These are phyloP conservation scores for Penicillium lagena DNA, from an alignment of 495 filamentous ascomycete species.

Conservation along the genomic window DNA sequence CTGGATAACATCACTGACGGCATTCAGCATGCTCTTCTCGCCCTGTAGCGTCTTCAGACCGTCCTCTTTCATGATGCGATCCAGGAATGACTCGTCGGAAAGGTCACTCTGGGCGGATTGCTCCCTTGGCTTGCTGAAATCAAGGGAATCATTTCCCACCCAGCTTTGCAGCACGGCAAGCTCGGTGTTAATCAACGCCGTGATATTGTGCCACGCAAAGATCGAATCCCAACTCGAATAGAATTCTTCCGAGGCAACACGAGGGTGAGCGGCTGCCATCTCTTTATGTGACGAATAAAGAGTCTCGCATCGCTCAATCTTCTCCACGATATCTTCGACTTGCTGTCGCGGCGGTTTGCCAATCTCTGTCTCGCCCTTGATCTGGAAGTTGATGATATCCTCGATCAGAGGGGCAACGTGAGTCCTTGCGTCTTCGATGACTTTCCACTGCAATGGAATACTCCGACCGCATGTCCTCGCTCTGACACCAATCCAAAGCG, in stretches of 20 bases:
- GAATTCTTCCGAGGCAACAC: constrained; percentile 67
- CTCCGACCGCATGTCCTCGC: constrained; percentile 77
- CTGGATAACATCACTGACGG: constrained; percentile 72
- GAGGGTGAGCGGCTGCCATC: constrained; percentile 63
- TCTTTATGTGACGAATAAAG: constrained; percentile 75
- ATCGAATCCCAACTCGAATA: constrained; percentile 76
- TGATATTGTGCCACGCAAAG: constrained; percentile 95
- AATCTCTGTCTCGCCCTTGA: constrained; percentile 87
- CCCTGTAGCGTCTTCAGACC: constrained; percentile 87
- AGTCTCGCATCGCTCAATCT: constrained; percentile 79
- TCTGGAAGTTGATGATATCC: constrained; percentile 83
- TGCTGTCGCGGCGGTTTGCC: constrained; percentile 81
- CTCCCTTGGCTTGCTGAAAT: constrained; percentile 63
- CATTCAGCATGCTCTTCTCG: constrained; percentile 71
- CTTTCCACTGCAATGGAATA: constrained; percentile 70
- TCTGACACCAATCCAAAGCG: constrained; percentile 86
- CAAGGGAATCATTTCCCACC: constrained; percentile 93
- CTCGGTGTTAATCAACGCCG: constrained; percentile 94
- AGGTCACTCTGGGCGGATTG: constrained; percentile 53
- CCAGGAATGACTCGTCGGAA: constrained; percentile 86
- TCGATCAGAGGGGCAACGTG: constrained; percentile 67
- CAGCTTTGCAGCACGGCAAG: constrained; percentile 84
- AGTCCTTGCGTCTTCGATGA: constrained; percentile 73
- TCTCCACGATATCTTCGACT: constrained; percentile 78
- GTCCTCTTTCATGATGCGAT: constrained; percentile 97